Evolutionary conservation across 2,329 filamentous ascomycete species (phyloP).

Genomic region (Trichophyton mentagrophytes): DNA sequence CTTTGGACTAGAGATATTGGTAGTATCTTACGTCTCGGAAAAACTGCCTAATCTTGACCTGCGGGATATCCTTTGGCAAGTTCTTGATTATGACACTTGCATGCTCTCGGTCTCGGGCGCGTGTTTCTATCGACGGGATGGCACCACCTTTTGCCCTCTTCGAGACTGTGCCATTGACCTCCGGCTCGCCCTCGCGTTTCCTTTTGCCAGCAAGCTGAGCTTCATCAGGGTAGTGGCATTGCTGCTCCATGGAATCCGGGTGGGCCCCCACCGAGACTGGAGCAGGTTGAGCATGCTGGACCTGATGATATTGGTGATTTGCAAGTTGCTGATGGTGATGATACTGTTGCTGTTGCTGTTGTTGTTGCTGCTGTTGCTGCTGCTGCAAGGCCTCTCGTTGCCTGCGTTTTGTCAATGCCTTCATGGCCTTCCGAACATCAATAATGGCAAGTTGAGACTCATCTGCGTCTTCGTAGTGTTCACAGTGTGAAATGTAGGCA

Average conservation of each 20-base stretch:
- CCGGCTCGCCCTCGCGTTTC: slow-evolving; percentile 51
- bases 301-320: slow-evolving; percentile 5
- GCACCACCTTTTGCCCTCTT: slow-evolving; percentile 55
- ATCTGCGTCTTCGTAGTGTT: slow-evolving; percentile 73
- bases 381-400: slow-evolving; percentile 42
- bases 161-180: slow-evolving; percentile 39
- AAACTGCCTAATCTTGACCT: slow-evolving; percentile 69
- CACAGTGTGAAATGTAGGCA: slow-evolving; percentile 47
- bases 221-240: slow-evolving; percentile 17
- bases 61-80: slow-evolving; percentile 55
- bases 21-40: slow-evolving; percentile 54
- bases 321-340: slow-evolving; percentile 3
- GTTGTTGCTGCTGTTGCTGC: slow-evolving; percentile 13
- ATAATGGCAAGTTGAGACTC: slow-evolving; percentile 63
- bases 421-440: slow-evolving; percentile 56
- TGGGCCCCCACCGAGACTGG: slow-evolving; percentile 10
- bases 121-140: slow-evolving; percentile 20
- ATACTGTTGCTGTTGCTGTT: slow-evolving; percentile 3
- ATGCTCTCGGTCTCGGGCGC: slow-evolving; percentile 80
- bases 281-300: slow-evolving; percentile 8
- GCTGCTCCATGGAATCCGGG: slow-evolving; percentile 11
- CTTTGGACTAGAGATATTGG: not conserved
- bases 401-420: slow-evolving; percentile 50
- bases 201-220: slow-evolving; percentile 44
- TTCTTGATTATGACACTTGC: slow-evolving; percentile 71